Conservation (phyloP, 441 rosid genomes). For the Raphanus hybrid region DNA sequence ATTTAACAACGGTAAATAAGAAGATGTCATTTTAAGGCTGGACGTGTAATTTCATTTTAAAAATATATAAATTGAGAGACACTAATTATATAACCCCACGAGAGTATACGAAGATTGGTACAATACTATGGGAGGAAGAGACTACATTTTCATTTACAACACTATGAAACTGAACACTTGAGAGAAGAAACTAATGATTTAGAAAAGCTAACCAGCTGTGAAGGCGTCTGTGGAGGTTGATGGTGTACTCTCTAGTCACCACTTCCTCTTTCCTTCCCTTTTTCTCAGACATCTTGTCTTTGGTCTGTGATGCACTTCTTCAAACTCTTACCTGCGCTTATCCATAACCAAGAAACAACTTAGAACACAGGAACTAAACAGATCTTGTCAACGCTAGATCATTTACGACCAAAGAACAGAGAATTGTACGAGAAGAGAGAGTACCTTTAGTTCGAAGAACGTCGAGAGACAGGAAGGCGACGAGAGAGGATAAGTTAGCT, state of each 20-base stretch:
- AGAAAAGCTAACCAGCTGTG: conserved; percentile 64
- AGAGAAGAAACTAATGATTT: not conserved
- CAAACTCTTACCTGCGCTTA: no score
- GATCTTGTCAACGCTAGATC: conserved; percentile 9
- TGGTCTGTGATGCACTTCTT: no score
- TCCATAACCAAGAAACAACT: no score
- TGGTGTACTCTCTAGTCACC: conserved; percentile 60
- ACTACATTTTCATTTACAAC: not conserved
- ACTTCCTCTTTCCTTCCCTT: no score
- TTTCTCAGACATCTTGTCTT: no score
- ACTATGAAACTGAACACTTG: not conserved
- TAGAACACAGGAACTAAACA: not conserved
- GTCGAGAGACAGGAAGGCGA: conserved; percentile 39
- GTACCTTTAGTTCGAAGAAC: conserved; percentile 36
- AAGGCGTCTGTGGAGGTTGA: conserved; percentile 87
- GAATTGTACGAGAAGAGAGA: not conserved
- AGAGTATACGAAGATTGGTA: not conserved
- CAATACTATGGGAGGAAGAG: not conserved
- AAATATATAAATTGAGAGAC: not conserved
- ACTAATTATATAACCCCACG: not conserved
- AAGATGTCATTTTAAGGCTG: no score
- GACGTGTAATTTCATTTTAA: no score
- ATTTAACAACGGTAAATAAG: no score
- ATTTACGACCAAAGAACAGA: not conserved
- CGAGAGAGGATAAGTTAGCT: not conserved